Percentiles rank a stretch among this genome's conserved stretches.
Conservation (phyloP, 345 rosid species). For the Sonneratia alba region DNA sequence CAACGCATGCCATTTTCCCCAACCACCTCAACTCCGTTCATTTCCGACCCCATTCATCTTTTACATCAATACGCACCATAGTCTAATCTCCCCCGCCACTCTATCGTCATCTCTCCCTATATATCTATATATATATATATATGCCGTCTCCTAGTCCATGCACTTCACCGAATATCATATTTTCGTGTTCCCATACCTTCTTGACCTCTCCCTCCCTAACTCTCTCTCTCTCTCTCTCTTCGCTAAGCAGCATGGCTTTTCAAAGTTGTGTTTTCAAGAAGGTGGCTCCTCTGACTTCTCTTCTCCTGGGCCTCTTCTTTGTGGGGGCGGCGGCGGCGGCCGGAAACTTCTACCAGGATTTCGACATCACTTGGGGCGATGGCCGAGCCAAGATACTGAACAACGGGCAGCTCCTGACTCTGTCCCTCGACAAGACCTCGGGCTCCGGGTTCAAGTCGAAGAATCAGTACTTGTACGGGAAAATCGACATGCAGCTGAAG, state of each 20-base stretch:
- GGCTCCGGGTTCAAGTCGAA: slow-evolving; percentile 67
- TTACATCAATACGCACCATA: too few species aligned
- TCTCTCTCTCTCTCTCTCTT: too few species aligned
- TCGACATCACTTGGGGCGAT: slow-evolving; percentile 50
- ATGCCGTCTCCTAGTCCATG: background rate
- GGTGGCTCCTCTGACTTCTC: background rate
- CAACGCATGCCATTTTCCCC: background rate
- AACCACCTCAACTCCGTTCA: slow-evolving; percentile 1
- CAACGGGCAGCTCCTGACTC: slow-evolving; percentile 45
- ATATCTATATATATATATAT: background rate
- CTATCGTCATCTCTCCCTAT: background rate
- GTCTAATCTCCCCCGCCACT: too few species aligned
- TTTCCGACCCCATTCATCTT: too few species aligned
- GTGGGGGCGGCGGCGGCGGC: slow-evolving; percentile 12
- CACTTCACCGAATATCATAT: background rate
- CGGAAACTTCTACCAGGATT: too few species aligned
- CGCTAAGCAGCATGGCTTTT: background rate
- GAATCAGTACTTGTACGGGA: slow-evolving; percentile 44
- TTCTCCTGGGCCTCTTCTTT: background rate
- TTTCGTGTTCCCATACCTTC: background rate
- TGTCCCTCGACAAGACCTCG: slow-evolving; percentile 52
- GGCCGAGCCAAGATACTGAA: slow-evolving; percentile 50
- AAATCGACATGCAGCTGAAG: slow-evolving; percentile 59
- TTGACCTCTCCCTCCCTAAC: background rate
- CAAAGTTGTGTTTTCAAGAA: background rate